Base-by-base conservation (phyloP, 1,139 yeast genomes). In the Geotrichum carabidarum region DNA sequence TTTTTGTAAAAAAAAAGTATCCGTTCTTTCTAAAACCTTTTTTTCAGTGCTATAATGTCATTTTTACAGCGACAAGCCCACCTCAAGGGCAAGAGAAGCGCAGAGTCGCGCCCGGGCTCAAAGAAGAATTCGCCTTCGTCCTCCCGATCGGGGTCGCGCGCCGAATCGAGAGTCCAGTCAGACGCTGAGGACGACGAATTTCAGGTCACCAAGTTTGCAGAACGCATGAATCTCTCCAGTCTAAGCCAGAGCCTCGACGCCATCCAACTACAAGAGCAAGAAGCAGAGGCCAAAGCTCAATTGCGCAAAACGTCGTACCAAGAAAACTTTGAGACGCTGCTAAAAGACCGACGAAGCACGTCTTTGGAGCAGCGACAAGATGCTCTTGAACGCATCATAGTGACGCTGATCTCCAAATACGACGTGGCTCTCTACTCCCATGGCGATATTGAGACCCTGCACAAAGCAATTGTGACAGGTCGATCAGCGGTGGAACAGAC, bases 351-450 rank as follows among this genome's bases (percentile, higher is more conserved):
- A n/a, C 58, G 71, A 38, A 64, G 60, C 47, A 63, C 70, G 8
- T 65, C 72, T 2, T 59, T 66, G 18, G 67, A 63, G 44, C 70
- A 68, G 8, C 59, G 74, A 5, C 71, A 71, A 53, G 60, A 66
- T 51, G 73, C 74, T 3, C 55, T 70, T 46, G 61, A 58, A 27
- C 54, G 60, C 17, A 60, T 69, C 27, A 54, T 68, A 22, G 53
- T 64, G 1, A 60, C 61, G 9, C 51, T 70, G 30, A 63, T 67
- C 27, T 59, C 59, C 55, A 69, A 67, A 55, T 70, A 68, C 53
- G 73, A 66, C 48, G 72, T 73, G 2, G 62, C 58, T 32, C 53
- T 62, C 49, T 56, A 65, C 43, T 48, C 56, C 8, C 55, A 55
- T 34, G 57, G 57, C 18, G 60, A 66, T 38, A 55, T 67, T 46